Evolutionary conservation across 768 basidiomycete genomes (phyloP), one percentile per base, ranked within the genome.

Genomic region (Paxillus involutus): DNA sequence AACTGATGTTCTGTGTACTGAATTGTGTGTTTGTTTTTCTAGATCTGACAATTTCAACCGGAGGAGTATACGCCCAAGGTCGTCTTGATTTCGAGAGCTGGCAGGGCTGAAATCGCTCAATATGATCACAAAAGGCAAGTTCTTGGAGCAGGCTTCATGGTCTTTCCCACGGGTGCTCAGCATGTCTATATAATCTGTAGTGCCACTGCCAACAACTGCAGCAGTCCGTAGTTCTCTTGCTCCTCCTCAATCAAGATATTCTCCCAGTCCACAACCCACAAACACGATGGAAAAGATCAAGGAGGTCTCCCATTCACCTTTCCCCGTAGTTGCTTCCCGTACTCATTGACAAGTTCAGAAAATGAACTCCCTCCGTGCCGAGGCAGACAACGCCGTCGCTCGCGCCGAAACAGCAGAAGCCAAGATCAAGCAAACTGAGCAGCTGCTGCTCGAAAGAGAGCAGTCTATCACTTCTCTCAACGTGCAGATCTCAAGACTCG

Each of bases 401-500:
- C 91, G 97, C 52, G 97, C 96, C 32, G 97, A 99, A 64, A 79
- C 73, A 12, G 91, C 94, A 11, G 96, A 98, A 70, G 77, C 75
- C 4, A 86, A 90, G 78, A 84, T 82, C 78, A 96, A 94, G 82
- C 76, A 79, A 61, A 72, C 75, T 56, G 85, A 94, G 64, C 91
- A 92, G 67, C 57, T 70, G 21, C 64, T 94, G 36, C 81, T 97
- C 16, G 79, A 83, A 64, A 87, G 85, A 65, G 96, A 98, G 1
- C 94, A 98, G 70, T 86, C 88, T 61, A 88, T 93, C 68, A 75
- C 73, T 6, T 98, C 96, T 0, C 81, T 95, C 56, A 74, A 79
- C 47, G 88, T 89, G 72, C 85, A 82, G 68, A 77, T 94, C 33
- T 59, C 69, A n/a, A 62, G 82, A 35, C 71, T 86, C 50, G 91